Evolutionary conservation across 2,329 filamentous ascomycete genomes (phyloP).

Genomic region (Bretziella fagacearum): DNA sequence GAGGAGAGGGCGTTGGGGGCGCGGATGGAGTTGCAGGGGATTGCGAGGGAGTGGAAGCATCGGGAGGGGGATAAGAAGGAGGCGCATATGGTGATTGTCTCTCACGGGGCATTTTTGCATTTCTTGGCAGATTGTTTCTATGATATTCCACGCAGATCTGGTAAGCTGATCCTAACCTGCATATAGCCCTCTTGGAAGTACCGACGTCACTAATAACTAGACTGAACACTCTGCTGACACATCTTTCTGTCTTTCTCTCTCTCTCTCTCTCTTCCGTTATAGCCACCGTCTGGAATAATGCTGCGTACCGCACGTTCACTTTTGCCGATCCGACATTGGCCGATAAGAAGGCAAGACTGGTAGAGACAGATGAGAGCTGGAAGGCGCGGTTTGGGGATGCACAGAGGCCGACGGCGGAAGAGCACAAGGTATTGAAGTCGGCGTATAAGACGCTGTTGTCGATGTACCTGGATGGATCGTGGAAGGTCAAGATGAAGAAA

Average conservation of each 20-base stretch:
- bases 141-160: conserved; percentile 30
- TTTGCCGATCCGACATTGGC: conserved; percentile 38
- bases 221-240: neutral
- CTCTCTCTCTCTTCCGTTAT: neutral
- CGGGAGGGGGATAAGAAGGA: conserved; percentile 25
- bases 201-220: neutral
- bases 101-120: conserved; percentile 71
- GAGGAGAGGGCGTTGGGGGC: conserved; percentile 43
- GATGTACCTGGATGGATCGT: conserved; percentile 20
- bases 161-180: conserved; percentile 21
- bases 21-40: conserved; percentile 38
- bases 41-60: conserved; percentile 26
- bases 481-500: conserved; percentile 1
- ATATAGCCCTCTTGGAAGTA: too few species aligned
- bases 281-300: conserved; percentile 61
- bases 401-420: conserved; percentile 27
- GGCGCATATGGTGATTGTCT: conserved; percentile 55
- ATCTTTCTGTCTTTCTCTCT: neutral
- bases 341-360: conserved; percentile 31
- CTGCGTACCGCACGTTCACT: conserved; percentile 51
- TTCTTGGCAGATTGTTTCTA: conserved; percentile 72
- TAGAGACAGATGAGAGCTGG: conserved; percentile 34
- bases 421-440: conserved; percentile 29
- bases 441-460: conserved; percentile 23
- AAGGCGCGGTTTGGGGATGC: conserved; percentile 26